These are phyloP conservation scores for Cairneyella variabilis DNA, from an alignment of 495 filamentous ascomycete genomes.

Conservation along the genomic window DNA sequence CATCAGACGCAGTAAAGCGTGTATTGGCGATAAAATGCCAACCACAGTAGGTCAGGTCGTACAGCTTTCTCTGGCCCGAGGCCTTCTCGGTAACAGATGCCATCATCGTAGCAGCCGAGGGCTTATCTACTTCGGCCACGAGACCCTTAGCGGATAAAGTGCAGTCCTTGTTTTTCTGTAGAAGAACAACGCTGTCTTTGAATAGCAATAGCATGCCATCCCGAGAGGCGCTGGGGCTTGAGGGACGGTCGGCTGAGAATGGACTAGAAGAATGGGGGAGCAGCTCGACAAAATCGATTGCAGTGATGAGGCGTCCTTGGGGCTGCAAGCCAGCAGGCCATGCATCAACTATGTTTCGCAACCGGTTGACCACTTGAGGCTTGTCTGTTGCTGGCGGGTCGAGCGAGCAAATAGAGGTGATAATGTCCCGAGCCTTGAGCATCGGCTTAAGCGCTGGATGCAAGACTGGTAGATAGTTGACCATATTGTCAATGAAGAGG, in stretches of 20 bases:
- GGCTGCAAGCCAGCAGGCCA: slow-evolving; percentile 77
- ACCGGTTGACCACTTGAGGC: slow-evolving; percentile 62
- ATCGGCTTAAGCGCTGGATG: slow-evolving; percentile 78
- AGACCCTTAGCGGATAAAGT: slow-evolving; percentile 71
- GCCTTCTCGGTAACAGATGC: slow-evolving; percentile 52
- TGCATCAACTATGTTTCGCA: slow-evolving; percentile 69
- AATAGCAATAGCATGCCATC: slow-evolving; percentile 79
- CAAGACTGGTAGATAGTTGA: slow-evolving; percentile 72
- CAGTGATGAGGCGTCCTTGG: slow-evolving; percentile 76
- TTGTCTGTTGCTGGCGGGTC: slow-evolving; percentile 66
- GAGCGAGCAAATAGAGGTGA: slow-evolving; percentile 91
- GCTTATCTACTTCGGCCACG: slow-evolving; percentile 77
- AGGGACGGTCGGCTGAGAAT: slow-evolving; percentile 43
- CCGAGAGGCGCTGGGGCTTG: slow-evolving; percentile 28
- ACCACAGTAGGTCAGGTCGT: slow-evolving; percentile 70
- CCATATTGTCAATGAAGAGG: slow-evolving; percentile 92
- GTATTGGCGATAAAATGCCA: slow-evolving; percentile 67
- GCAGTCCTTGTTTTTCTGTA: slow-evolving; percentile 60
- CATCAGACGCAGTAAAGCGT: slow-evolving; percentile 71
- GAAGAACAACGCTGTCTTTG: slow-evolving; percentile 71
- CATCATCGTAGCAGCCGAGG: slow-evolving; percentile 53
- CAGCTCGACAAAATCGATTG: slow-evolving; percentile 77
- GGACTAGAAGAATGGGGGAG: too few species aligned
- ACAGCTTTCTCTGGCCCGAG: slow-evolving; percentile 40
- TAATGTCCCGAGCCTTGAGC: slow-evolving; percentile 81